Base-by-base conservation (phyloP, 805 yeast genomes). In the Teunomyces atbi region DNA sequence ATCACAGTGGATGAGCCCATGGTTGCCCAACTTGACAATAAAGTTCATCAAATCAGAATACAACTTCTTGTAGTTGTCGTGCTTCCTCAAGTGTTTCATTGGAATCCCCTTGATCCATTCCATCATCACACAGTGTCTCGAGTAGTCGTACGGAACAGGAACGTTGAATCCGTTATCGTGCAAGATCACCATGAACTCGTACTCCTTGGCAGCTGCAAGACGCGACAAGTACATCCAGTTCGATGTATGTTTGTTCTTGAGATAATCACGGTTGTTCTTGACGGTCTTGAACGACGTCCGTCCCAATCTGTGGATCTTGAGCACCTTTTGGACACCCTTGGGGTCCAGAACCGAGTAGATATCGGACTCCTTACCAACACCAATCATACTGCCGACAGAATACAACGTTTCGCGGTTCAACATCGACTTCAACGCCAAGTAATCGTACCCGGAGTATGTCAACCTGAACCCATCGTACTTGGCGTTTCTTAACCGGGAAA, bases 281-380 rank as follows among this genome's bases (percentile, higher is more conserved):
- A 94, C 96, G 0, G 96, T 86, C 54, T 86, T 81, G 69, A 94
- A 94, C 4, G 97, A 90, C 1, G 92, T 87, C 62, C 99, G 81
- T 28, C 99, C 99, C 48, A 94, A 74, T 54, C 99, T 78, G 66
- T 91, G 97, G 32, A 94, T 85, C 65, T 94, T 94, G 61, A 94
- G 68, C 13, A 91, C 96, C 56, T 80, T 78, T 44, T 81, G 78
- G 15, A 51, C 52, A 0, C 92, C 94, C 16, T 77, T 60, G 10
- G 76, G 70, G 58, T 86, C 91, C 47, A 84, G 82, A 1, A 87
- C 91, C 10, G 91, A 78, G 64, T 86, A 89, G 58, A 94, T 91
- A 69, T 94, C 99, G 2, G 97, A 90, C 66, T 94, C 99, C 62
- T 94, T 94, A 58, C 99, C 99, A 43, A 94, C 96, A 49, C 98